phyloP scores from a whole-genome alignment of 805 yeast species.

The Spathaspora passalidarum region DNA sequence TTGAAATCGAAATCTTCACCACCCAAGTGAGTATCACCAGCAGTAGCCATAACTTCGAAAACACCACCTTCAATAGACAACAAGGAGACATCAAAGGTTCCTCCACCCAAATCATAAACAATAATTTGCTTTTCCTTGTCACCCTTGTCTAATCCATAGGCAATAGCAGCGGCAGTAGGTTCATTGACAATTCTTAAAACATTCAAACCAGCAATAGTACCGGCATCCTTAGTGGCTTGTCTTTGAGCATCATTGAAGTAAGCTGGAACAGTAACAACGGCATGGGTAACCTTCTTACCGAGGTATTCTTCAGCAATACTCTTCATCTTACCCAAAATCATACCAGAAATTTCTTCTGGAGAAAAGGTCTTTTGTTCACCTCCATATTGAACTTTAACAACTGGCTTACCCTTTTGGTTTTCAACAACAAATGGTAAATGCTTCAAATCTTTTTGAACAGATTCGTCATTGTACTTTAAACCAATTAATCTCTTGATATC shows the following conservation, averaged over 20 bases:
- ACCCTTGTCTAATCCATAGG: slow-evolving; percentile 52
- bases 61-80: slow-evolving; percentile 52
- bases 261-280: slow-evolving; percentile 96
- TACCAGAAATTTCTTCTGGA: slow-evolving; percentile 93
- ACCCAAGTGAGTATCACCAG: slow-evolving; percentile 52
- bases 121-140: slow-evolving; percentile 52
- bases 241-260: slow-evolving; percentile 97
- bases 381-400: slow-evolving; percentile 76
- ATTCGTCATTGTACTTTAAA: slow-evolving; percentile 77
- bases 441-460: slow-evolving; percentile 56
- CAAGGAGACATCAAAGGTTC: slow-evolving; percentile 77
- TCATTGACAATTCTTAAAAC: slow-evolving; percentile 94
- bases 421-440: slow-evolving; percentile 82
- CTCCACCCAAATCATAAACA: slow-evolving; percentile 50
- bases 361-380: slow-evolving; percentile 85
- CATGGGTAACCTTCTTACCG: slow-evolving; percentile 59
- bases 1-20: slow-evolving; percentile 50
- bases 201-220: slow-evolving; percentile 92
- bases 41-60: slow-evolving; percentile 46
- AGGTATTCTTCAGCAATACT: slow-evolving; percentile 87
- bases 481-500: slow-evolving; percentile 94
- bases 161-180: slow-evolving; percentile 86
- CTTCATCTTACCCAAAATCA: slow-evolving; percentile 88
- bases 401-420: slow-evolving; percentile 72
- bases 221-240: slow-evolving; percentile 98